A percentile compares a stretch with the other conserved stretches of the same genome.
These are phyloP conservation scores for Russula dissimulans DNA, from an alignment of 768 basidiomycete genomes.

Conservation along the genomic window DNA sequence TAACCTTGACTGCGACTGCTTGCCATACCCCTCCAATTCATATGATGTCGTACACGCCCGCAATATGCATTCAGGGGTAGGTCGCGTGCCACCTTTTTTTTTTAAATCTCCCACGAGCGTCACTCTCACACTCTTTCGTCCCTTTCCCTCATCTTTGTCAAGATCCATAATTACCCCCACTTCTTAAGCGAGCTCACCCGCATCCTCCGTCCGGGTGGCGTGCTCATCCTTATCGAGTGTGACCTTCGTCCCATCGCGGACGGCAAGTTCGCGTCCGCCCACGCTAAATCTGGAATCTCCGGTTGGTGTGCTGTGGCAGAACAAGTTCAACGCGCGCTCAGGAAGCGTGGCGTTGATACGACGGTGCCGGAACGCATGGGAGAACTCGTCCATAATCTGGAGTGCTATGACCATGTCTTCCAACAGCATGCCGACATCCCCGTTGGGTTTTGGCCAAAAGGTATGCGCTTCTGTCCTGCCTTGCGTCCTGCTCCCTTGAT, in stretches of 20 bases:
- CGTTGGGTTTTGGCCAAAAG: constrained; percentile 61
- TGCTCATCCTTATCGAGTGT: constrained; percentile 57
- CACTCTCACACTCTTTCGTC: no score
- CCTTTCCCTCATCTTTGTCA: background rate
- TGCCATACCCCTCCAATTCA: constrained; percentile 54
- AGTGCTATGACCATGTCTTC: constrained; percentile 48
- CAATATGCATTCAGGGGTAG: constrained; percentile 56
- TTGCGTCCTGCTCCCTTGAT: background rate
- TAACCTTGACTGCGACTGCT: constrained; percentile 48
- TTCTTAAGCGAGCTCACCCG: constrained; percentile 55
- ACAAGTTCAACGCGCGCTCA: constrained; percentile 48
- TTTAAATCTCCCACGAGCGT: background rate
- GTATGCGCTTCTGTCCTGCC: constrained; percentile 27
- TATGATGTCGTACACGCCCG: constrained; percentile 68
- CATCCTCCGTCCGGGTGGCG: constrained; percentile 60
- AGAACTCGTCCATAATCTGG: constrained; percentile 38
- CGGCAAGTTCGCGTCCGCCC: constrained; percentile 30
- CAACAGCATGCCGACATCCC: constrained; percentile 52
- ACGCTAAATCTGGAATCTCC: constrained; percentile 31
- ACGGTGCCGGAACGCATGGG: constrained; percentile 48
- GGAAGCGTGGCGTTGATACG: constrained; percentile 43
- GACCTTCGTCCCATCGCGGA: constrained; percentile 45
- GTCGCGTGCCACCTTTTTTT: constrained; percentile 24
- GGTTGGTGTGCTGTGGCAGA: constrained; percentile 63
- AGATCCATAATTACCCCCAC: constrained; percentile 56